These are phyloP conservation scores for Arthrocladium fulminans DNA, from an alignment of 2,329 filamentous ascomycete species.

Conservation along the genomic window DNA sequence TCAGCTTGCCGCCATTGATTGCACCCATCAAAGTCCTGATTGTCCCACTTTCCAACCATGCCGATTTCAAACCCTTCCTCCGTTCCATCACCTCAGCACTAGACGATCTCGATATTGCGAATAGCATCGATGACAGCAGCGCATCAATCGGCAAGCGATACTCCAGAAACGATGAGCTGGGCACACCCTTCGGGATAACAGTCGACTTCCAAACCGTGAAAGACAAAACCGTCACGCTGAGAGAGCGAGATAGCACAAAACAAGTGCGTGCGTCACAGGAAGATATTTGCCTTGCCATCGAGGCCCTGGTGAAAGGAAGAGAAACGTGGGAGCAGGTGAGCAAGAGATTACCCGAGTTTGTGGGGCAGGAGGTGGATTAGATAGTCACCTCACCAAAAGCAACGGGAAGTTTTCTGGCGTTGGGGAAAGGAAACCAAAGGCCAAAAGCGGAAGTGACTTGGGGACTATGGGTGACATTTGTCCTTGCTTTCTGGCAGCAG, in stretches of 20 bases:
- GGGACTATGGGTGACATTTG: too few species aligned
- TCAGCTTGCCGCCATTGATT: slow-evolving; percentile 66
- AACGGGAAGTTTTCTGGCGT: too few species aligned
- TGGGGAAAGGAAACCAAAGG: not conserved
- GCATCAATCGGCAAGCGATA: slow-evolving; percentile 93
- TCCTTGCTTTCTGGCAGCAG: too few species aligned
- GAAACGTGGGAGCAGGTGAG: slow-evolving; percentile 63
- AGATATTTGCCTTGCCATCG: slow-evolving; percentile 67
- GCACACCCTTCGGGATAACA: slow-evolving; percentile 87
- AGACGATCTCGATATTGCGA: slow-evolving; percentile 67
- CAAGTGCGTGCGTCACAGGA: slow-evolving; percentile 80
- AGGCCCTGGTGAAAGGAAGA: slow-evolving; percentile 52
- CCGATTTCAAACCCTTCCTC: slow-evolving; percentile 70
- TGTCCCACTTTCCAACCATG: slow-evolving; percentile 74
- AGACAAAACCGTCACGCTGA: slow-evolving; percentile 75
- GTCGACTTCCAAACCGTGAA: slow-evolving; percentile 92
- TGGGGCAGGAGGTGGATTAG: slow-evolving; percentile 56
- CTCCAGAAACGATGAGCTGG: slow-evolving; percentile 88
- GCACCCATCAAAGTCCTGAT: slow-evolving; percentile 95
- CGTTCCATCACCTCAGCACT: slow-evolving; percentile 65
- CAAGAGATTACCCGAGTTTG: slow-evolving; percentile 72
- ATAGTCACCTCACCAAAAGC: too few species aligned
- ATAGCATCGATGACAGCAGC: slow-evolving; percentile 78
- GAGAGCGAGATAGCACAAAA: slow-evolving; percentile 82
- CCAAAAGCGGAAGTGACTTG: not conserved